Evolutionary conservation across 352 stramenopile genomes (phyloP).

Genomic region (Phytophthora brassicae): DNA sequence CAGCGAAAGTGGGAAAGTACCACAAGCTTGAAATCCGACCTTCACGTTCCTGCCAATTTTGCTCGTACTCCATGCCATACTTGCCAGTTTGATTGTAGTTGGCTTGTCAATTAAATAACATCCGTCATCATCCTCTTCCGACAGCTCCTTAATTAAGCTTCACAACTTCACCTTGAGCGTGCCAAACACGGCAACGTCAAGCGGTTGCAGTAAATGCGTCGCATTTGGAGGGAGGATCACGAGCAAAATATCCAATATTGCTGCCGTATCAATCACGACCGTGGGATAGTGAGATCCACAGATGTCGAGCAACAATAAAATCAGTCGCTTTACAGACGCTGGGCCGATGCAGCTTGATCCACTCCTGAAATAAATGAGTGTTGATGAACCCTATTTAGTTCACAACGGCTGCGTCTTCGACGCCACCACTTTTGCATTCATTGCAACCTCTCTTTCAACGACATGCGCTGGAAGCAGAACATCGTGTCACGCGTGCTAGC

Average conservation of each 20-base stretch:
- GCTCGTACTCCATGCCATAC: background rate
- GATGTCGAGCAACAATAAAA: constrained; percentile 9
- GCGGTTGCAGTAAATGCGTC: constrained; percentile 22
- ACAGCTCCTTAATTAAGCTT: background rate
- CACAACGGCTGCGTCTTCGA: too few species aligned
- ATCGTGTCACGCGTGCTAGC: too few species aligned
- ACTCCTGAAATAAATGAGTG: constrained; percentile 10
- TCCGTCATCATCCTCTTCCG: background rate
- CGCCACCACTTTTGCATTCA: too few species aligned
- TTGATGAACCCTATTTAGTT: constrained; percentile 32
- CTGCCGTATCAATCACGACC: constrained; percentile 3
- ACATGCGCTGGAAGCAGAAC: too few species aligned
- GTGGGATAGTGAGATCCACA: constrained; percentile 24
- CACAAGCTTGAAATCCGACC: background rate
- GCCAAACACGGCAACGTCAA: constrained; percentile 30
- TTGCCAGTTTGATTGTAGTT: too few species aligned
- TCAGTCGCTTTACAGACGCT: background rate
- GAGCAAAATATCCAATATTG: constrained; percentile 6
- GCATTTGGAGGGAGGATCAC: constrained; percentile 16
- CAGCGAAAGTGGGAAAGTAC: background rate
- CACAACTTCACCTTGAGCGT: constrained; percentile 17
- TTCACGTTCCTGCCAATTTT: background rate
- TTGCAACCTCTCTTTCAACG: too few species aligned
- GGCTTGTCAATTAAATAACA: background rate
- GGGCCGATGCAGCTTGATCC: background rate